Base-by-base conservation (phyloP, 345 rosid genomes). In the Luvunga scandens region DNA sequence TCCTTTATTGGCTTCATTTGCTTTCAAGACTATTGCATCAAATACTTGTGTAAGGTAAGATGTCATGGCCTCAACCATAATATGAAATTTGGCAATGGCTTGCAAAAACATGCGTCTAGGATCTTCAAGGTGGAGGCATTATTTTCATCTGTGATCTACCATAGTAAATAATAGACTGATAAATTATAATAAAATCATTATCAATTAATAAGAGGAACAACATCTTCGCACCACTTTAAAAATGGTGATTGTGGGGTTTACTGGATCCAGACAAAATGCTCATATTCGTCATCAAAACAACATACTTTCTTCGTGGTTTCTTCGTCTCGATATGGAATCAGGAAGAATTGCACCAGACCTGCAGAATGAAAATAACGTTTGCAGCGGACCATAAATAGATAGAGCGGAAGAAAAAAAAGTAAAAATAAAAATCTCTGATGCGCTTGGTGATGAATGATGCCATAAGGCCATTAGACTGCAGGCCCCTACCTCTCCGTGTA, bases 31-130 rank as follows among this genome's bases (percentile, higher is more conserved):
- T 38, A 62, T 38, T 73, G 34, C 13, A 62, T 13, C 55, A 59
- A 69, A 64, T 48, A 57, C 25, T 30, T 64, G 19, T 69, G 71
- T 60, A 66, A 71, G 85, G 71, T 79, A 77, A 64, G 70, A 81
- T 70, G 85, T 84, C 85, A 77, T 72, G 73, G 48, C 77, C 70
- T 64, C 68, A 65, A 72, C 57, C 30, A 66, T 21, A 28, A 18
- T 30, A 56, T 14, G 9, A 25, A 66, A 56, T 55, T 38, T 64
- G 50, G 69, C 3, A 10, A 30, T 21, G 28, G n/a, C 53, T 33
- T 59, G 5, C 39, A 60, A 73, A 50, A 50, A 16, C 1, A 50
- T 4, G 13, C 56, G 38, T 39, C 14, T n/a, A 72, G 0, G 12
- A 10, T 53, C 66, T 30, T 12, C 33, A 50, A 16, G 4, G 21